Evolutionary conservation across 78 protist species (phyloP), one percentile per base, ranked within the genome.

Genomic region (Dictyostelium capitatum): DNA sequence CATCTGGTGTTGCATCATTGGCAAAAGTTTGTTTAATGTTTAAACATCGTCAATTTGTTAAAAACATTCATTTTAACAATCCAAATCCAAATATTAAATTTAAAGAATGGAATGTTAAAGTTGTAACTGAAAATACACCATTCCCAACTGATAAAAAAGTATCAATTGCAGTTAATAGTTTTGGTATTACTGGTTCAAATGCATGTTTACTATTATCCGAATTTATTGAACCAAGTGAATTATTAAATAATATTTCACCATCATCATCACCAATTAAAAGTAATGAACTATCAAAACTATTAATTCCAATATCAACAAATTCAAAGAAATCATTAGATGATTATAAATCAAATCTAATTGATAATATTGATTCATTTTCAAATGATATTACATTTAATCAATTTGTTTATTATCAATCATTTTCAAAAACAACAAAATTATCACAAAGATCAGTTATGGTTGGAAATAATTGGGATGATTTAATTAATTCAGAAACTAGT

Each of bases 101-200:
- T 3, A 25, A 79, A 14, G 84, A 80, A 6, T 43, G 73, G 59
- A 90, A 80, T 47, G 43, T 90, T 6, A 41, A 75, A 25, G 89
- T 90, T 6, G 15, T 37, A 1, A 70, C 72, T 10, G 48, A 87
- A 37, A 32, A 3, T 1, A 70, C 48, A 23, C 57, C 79, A 46
- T 73, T 73, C 19, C 79, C 79, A 41, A 41, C 4, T 19, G 74
- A 83, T 72, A 73, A 17, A 83, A 2, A 2, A 12, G 41, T 72
- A 19, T 11, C 46, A 12, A 83, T 81, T 51, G 97, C 98, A n/a
- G 43, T 97, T 19, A 89, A 84, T 23, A 83, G 96, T 46, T 96
- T 97, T 72, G 98, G 98, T n/a, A 91, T 96, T 41, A 96, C 97
- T 1, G 98, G 98, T 15, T 67, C 97, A 30, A 97, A 97, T 64